phyloP scores from a whole-genome alignment of 1,284 basidiomycete genomes.

The Peniophora sp. region DNA sequence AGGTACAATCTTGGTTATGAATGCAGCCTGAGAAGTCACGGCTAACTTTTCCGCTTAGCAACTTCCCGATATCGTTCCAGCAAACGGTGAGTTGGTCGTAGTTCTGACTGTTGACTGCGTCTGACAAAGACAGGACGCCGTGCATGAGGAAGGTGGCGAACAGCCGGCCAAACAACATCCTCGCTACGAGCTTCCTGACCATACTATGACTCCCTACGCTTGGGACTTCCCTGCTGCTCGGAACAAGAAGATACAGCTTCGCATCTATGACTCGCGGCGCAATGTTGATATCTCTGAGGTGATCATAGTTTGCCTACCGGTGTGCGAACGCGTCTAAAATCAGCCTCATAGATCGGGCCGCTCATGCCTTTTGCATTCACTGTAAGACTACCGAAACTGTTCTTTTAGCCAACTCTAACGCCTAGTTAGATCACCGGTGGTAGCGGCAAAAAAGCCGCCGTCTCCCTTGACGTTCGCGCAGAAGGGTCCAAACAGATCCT shows the following conservation, averaged over 20 bases:
- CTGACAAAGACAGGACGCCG: slow-evolving; percentile 36
- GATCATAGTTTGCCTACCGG: slow-evolving; percentile 32
- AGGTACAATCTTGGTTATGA: too few relatives aligned
- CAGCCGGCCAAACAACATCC: slow-evolving; percentile 24
- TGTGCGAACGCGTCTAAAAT: background rate
- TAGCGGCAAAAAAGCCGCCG: slow-evolving; percentile 42
- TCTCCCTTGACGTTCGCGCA: slow-evolving; percentile 92
- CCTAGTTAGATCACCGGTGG: background rate
- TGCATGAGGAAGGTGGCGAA: slow-evolving; percentile 29
- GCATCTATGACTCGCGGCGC: slow-evolving; percentile 60
- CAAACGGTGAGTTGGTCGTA: slow-evolving; percentile 56
- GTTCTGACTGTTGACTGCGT: background rate
- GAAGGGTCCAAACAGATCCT: slow-evolving; percentile 85
- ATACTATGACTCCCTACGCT: slow-evolving; percentile 64
- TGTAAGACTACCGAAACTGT: background rate
- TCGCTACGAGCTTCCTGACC: slow-evolving; percentile 53
- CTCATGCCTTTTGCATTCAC: slow-evolving; percentile 5
- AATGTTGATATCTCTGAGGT: slow-evolving; percentile 95
- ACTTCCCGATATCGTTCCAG: slow-evolving; percentile 62
- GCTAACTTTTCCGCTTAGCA: slow-evolving; percentile 32
- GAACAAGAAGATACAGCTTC: slow-evolving; percentile 77
- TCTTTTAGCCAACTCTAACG: slow-evolving; percentile 31
- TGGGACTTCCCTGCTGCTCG: slow-evolving; percentile 91
- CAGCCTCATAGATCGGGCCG: background rate
- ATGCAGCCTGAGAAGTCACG: too few relatives aligned